Evolutionary conservation across 148 eudicot genomes (phyloP), one percentile per base, ranked within the genome.

Genomic region (Chenopodium suecicum): DNA sequence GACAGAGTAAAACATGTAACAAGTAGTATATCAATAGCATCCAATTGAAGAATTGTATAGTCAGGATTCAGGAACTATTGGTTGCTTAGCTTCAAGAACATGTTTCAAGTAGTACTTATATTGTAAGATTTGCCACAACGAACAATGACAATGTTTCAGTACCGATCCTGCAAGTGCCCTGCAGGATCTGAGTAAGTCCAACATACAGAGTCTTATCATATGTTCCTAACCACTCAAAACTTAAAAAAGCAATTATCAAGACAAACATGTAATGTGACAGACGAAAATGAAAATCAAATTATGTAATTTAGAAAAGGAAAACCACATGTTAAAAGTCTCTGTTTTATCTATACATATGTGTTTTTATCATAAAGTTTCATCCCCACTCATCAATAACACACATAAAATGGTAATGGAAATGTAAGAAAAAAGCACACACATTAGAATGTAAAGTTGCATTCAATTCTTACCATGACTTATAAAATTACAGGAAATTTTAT

Each of bases 21-120:
- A 73, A 48, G 46, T 17, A 14, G 46, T 17, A 14, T 73, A 72
- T 74, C 73, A 74, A 48, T 82, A 84, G 80, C 79, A 80, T 74
- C 29, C 50, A 48, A 76, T 52, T 66, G 76, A 76, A 83, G 76
- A 83, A 72, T 41, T 85, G 85, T 82, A 82, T 75, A 79, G 72
- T 79, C 29, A 19, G 63, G 60, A 67, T 83, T 79, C 29, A 19
- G 63, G 60, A 67, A 86, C 73, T 77, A 54, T 72, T 83, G 46
- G 70, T 65, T 5, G 67, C 31, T 23, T 23, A 23, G 23, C 23
- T 54, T 65, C 50, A 50, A 72, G 58, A 25, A 58, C 29, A 47
- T 63, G 9, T 75, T 78, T 73, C 27, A 25, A 47, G 10, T 27
- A 74, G 22, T 50, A 31, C 32, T 31, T 31, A 48, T 52, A 74